Evolutionary conservation across 1,284 basidiomycete species (phyloP).

Genomic region (Apiotrichum mycotoxinovorans): DNA sequence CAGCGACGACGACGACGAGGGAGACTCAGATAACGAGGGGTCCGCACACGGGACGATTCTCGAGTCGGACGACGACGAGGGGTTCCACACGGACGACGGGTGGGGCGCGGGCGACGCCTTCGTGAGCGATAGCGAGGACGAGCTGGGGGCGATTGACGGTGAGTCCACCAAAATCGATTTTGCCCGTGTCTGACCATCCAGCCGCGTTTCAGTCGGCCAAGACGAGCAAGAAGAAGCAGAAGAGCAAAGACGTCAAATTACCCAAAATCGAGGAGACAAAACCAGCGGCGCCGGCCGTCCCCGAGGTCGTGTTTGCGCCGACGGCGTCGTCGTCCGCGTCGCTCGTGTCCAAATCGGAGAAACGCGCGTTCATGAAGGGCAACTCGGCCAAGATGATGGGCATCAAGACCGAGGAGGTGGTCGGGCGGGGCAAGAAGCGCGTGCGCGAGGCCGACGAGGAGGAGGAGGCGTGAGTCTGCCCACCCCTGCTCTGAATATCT

Average conservation of each 20-base stretch:
- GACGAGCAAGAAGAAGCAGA: neutral
- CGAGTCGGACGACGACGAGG: conserved; percentile 27
- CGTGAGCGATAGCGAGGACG: conserved; percentile 42
- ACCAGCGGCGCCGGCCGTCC: conserved; percentile 18
- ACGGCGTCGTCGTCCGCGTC: neutral
- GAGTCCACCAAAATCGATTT: too few relatives aligned
- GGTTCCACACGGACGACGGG: conserved; percentile 38
- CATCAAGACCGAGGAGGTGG: conserved; percentile 24
- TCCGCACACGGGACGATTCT: too few relatives aligned
- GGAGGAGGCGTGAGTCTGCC: conserved; percentile 33
- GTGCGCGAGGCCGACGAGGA: conserved; percentile 28
- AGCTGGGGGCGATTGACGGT: conserved; percentile 15
- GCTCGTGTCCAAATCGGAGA: conserved; percentile 37
- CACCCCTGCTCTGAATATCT: neutral
- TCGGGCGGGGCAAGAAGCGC: conserved; percentile 21
- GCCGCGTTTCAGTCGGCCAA: conserved; percentile 5
- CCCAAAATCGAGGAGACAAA: neutral
- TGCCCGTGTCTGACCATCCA: neutral
- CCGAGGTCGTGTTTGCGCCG: conserved; percentile 45
- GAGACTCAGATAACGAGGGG: conserved; percentile 22
- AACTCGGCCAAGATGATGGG: conserved; percentile 49
- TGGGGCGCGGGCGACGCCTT: conserved; percentile 42
- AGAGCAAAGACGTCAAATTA: neutral
- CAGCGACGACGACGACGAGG: conserved; percentile 17
- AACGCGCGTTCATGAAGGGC: conserved; percentile 44